Conservation (phyloP, 495 filamentous ascomycete species). For the Opeltia flavorubescens region DNA sequence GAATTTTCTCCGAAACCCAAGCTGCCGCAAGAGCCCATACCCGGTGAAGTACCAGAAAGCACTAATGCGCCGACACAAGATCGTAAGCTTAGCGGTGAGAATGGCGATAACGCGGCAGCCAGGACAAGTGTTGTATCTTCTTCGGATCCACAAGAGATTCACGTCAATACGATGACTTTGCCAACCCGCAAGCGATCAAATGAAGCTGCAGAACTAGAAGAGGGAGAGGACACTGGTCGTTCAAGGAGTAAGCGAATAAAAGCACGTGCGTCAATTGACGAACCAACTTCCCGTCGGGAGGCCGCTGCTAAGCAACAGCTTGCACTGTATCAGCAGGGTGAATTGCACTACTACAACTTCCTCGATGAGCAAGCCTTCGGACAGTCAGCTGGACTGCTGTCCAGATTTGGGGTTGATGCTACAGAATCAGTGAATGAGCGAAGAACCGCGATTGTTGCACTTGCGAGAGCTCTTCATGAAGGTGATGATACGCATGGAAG, state of each 20-base stretch:
- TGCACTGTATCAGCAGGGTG: background rate
- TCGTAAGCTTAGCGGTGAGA: background rate
- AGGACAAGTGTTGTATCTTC: background rate
- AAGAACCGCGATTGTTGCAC: background rate
- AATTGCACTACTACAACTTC: background rate
- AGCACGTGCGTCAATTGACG: slow-evolving; percentile 60
- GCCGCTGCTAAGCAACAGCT: background rate
- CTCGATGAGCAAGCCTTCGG: slow-evolving; percentile 1
- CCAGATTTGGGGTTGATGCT: background rate
- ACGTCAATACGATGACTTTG: slow-evolving; percentile 10
- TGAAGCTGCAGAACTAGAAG: slow-evolving; percentile 34
- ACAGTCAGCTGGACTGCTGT: background rate
- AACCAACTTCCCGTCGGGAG: slow-evolving; percentile 10
- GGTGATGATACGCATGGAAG: background rate
- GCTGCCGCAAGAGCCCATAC: no score
- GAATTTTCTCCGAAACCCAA: no score
- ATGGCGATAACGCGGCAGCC: background rate
- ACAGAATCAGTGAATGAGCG: background rate
- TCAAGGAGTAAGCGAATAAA: slow-evolving; percentile 74
- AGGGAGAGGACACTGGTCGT: slow-evolving; percentile 41
- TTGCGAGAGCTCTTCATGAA: background rate
- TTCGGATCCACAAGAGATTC: background rate
- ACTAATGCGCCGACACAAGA: background rate
- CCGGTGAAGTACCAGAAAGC: background rate
- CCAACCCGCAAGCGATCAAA: slow-evolving; percentile 36